These are phyloP conservation scores for Ceratocystis ficicola DNA, from an alignment of 2,329 filamentous ascomycete genomes.

Conservation along the genomic window DNA sequence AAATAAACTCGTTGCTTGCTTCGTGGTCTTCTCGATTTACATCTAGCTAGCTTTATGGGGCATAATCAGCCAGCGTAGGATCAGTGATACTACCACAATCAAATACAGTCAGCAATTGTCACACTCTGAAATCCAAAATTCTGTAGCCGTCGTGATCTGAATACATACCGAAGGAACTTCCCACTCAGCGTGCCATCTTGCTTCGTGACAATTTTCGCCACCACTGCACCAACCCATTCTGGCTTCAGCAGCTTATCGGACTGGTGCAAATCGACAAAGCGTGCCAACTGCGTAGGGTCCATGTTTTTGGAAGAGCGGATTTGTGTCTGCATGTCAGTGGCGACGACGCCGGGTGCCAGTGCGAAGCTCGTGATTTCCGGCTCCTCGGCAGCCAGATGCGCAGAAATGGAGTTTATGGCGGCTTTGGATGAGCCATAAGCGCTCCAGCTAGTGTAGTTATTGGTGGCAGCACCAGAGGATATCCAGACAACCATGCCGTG, in stretches of 20 bases:
- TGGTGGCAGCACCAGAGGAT: slow-evolving; percentile 63
- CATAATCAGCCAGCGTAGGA: slow-evolving; percentile 40
- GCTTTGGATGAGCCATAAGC: slow-evolving; percentile 76
- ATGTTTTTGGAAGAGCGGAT: slow-evolving; percentile 52
- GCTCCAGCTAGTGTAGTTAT: slow-evolving; percentile 60
- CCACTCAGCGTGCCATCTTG: slow-evolving; percentile 60
- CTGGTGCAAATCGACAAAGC: slow-evolving; percentile 57
- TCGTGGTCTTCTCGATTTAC: not conserved
- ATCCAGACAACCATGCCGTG: slow-evolving; percentile 64
- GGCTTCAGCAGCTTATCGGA: slow-evolving; percentile 63
- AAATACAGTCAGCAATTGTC: not conserved
- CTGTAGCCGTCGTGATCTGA: not conserved
- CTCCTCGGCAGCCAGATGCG: slow-evolving; percentile 65
- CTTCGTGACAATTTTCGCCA: slow-evolving; percentile 61
- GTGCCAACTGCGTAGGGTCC: slow-evolving; percentile 46
- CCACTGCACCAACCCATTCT: slow-evolving; percentile 74
- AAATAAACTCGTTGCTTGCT: slow-evolving; percentile 24
- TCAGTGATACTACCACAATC: slow-evolving; percentile 18
- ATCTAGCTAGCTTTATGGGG: not conserved
- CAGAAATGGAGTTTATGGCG: slow-evolving; percentile 65
- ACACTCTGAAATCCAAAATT: too few species aligned
- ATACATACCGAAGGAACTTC: slow-evolving; percentile 53
- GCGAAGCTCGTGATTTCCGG: slow-evolving; percentile 59
- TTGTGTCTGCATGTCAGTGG: slow-evolving; percentile 82
- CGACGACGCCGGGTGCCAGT: slow-evolving; percentile 66